Percentiles rank a stretch among this genome's conserved stretches.
Evolutionary conservation across 2,329 filamentous ascomycete genomes (phyloP).

Genomic region (Beauveria rudraprayagi): DNA sequence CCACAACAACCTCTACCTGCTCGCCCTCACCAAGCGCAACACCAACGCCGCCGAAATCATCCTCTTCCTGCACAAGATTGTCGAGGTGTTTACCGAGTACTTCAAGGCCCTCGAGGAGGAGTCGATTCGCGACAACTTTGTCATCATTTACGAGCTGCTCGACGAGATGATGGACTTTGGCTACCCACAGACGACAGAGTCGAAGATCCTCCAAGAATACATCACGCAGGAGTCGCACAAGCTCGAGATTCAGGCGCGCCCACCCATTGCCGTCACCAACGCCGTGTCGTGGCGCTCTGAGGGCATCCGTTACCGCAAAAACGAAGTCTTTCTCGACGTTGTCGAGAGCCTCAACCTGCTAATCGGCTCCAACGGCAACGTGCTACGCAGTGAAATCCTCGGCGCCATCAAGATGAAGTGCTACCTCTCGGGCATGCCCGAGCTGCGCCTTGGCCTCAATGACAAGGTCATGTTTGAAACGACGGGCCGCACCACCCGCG

Average conservation of each 20-base stretch:
- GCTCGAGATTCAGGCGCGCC: slow-evolving; percentile 89
- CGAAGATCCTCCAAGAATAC: slow-evolving; percentile 97
- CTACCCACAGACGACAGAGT: slow-evolving; percentile 96
- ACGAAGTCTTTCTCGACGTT: slow-evolving; percentile 97
- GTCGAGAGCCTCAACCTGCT: slow-evolving; percentile 94
- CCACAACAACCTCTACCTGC: slow-evolving; percentile 97
- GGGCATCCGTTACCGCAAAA: slow-evolving; percentile 96
- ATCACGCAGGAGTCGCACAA: slow-evolving; percentile 99
- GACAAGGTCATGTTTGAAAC: slow-evolving; percentile 99
- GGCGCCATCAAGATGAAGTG: slow-evolving; percentile 99
- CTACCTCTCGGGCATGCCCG: slow-evolving; percentile 96
- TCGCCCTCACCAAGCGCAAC: slow-evolving; percentile 96
- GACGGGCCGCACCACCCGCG: slow-evolving; percentile 84
- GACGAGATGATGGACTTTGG: slow-evolving; percentile 99
- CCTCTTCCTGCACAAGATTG: slow-evolving; percentile 94
- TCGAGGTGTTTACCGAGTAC: slow-evolving; percentile 99
- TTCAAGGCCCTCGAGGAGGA: slow-evolving; percentile 99
- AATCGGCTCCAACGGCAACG: slow-evolving; percentile 89
- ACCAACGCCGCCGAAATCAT: slow-evolving; percentile 98
- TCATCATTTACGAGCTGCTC: slow-evolving; percentile 95
- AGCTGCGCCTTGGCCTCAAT: slow-evolving; percentile 86
- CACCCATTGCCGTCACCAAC: slow-evolving; percentile 96
- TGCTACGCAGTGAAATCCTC: slow-evolving; percentile 90
- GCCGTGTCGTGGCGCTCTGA: slow-evolving; percentile 97
- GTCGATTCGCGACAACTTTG: slow-evolving; percentile 98